Percentiles rank a stretch among this genome's conserved stretches.
These are phyloP conservation scores for Botrytis tulipae DNA, from an alignment of 2,329 filamentous ascomycete genomes.

Conservation along the genomic window DNA sequence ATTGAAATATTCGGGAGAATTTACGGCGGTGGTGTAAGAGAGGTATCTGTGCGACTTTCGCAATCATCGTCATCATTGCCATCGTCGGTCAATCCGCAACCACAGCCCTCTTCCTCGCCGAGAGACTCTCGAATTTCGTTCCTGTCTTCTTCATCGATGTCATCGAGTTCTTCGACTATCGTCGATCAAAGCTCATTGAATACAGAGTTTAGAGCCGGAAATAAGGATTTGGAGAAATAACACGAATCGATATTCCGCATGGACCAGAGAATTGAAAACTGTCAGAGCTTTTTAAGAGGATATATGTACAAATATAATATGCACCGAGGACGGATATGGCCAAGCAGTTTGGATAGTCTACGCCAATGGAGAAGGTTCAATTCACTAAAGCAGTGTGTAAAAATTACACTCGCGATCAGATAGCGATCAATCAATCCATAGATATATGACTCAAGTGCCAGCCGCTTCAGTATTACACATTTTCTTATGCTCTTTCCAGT, in stretches of 20 bases:
- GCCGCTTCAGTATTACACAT: neutral
- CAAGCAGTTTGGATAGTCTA: neutral
- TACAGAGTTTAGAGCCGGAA: neutral
- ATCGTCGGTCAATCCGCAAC: neutral
- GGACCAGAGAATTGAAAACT: neutral
- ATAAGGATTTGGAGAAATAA: neutral
- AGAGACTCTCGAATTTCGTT: neutral
- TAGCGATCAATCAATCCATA: no score
- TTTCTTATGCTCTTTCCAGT: conserved; percentile 11
- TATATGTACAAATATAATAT: neutral
- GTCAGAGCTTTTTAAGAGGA: neutral
- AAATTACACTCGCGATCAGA: neutral
- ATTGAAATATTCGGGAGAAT: neutral
- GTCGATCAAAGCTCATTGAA: neutral
- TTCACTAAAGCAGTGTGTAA: neutral
- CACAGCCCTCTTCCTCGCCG: neutral
- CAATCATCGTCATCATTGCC: neutral
- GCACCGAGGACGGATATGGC: neutral
- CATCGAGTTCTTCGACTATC: neutral
- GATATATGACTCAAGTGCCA: neutral
- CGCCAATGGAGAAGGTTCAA: neutral
- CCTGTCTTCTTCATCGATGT: neutral
- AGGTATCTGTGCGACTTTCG: neutral
- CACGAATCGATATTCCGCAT: neutral
- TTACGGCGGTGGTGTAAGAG: neutral